Evolutionary conservation across 345 rosid species (phyloP).

Genomic region (Populus deltoides): DNA sequence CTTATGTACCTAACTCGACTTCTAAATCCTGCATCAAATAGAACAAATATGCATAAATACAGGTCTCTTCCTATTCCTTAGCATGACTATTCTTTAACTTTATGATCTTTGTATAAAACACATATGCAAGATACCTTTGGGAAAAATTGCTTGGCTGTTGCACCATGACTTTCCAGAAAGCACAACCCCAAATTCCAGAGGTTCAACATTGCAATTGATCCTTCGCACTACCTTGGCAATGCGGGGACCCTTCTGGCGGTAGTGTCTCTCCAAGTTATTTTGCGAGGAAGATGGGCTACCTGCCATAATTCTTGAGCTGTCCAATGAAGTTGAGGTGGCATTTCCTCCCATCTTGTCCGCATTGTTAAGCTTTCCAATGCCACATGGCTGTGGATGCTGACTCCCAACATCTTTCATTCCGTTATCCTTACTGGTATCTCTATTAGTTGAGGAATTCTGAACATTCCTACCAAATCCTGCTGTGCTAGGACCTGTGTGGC

Average conservation of each 20-base stretch:
- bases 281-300: constrained; percentile 59
- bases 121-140: constrained; percentile 58
- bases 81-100: neutral
- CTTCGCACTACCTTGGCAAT: constrained; percentile 97
- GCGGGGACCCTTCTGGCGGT: constrained; percentile 96
- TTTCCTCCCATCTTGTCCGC: constrained; percentile 43
- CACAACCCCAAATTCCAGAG: constrained; percentile 70
- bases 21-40: constrained; percentile 71
- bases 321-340: constrained; percentile 36
- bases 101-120: neutral
- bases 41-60: constrained; percentile 12
- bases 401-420: constrained; percentile 24
- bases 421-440: constrained; percentile 21
- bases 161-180: constrained; percentile 86
- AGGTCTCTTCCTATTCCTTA: neutral
- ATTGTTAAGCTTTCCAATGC: constrained; percentile 31
- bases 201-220: constrained; percentile 90
- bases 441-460: constrained; percentile 32
- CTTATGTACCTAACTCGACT: constrained; percentile 83
- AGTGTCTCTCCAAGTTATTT: constrained; percentile 63
- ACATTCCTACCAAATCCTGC: constrained; percentile 29
- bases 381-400: constrained; percentile 26
- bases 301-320: constrained; percentile 35
- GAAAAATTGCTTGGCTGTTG: constrained; percentile 76
- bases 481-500: constrained; percentile 24